A percentile compares a stretch with the other conserved stretches of the same genome.
phyloP scores from a whole-genome alignment of 1,284 basidiomycete species.

The Ganoderma boninense region DNA sequence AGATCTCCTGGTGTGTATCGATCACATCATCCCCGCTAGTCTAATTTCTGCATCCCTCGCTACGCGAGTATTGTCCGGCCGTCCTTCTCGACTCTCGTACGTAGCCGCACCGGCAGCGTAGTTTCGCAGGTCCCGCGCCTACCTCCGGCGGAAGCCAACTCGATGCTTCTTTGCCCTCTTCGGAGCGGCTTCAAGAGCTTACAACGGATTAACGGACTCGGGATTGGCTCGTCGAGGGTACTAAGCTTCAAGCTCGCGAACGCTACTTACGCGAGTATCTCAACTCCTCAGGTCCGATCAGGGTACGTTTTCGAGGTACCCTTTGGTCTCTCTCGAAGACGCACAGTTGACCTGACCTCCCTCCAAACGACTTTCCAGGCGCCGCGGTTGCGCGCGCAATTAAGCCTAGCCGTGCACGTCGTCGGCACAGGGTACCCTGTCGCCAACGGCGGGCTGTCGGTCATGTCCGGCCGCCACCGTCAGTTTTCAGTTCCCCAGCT shows the following conservation, averaged over 20 bases:
- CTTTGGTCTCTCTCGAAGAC: not conserved
- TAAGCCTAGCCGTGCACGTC: not conserved
- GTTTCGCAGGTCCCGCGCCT: not conserved
- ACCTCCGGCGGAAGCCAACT: not conserved
- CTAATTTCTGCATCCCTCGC: not conserved
- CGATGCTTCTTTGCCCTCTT: not conserved
- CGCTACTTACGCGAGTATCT: not conserved
- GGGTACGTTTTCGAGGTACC: not conserved
- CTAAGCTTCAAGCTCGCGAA: slow-evolving; percentile 1
- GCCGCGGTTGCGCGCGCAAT: not conserved
- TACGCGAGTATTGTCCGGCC: slow-evolving; percentile 3
- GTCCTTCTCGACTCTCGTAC: not conserved
- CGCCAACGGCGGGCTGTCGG: not conserved
- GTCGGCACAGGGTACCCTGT: not conserved
- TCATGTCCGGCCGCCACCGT: slow-evolving; percentile 2
- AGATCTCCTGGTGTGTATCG: not conserved
- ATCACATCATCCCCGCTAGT: not conserved
- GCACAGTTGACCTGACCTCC: not conserved
- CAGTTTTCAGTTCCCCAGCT: not conserved
- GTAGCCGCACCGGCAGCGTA: not conserved
- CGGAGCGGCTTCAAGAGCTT: not conserved
- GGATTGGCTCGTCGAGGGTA: not conserved
- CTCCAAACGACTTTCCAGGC: not conserved
- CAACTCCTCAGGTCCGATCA: not conserved
- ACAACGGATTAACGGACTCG: not conserved